Evolutionary conservation across 306 rosid species (phyloP), one percentile per base, ranked within the genome.

Genomic region (Erythrophleum fordii): DNA sequence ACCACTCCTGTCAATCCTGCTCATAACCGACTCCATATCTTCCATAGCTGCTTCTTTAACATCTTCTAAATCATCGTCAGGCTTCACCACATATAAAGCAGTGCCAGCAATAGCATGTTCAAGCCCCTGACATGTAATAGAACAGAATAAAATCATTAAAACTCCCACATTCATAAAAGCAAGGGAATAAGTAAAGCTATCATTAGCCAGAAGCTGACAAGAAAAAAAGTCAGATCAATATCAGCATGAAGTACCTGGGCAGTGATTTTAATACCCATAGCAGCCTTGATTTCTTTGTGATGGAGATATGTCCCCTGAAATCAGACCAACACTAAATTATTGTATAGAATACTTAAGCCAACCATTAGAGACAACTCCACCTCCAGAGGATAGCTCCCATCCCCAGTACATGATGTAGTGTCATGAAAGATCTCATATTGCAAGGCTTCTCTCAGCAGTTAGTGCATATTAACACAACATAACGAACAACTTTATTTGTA

Each of bases 81-180:
- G 89, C 80, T 90, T 91, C 65, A 95, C 99, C 67, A 95, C 94
- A 72, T 95, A 80, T 64, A 93, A 91, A 82, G 90, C 89, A 75
- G 97, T 90, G 23, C 99, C 99, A 75, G 97, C 97, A 87, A 95
- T 89, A 83, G 99, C 99, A 72, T 93, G 98, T 74, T 93, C 98
- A 81, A 95, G 99, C 61, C 97, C 98, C 99, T 95, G 81, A 58
- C 81, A 77, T 31, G 69, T 13, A 67, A 73, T 13, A 80, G 10
- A 39, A 9, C n/a, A 82, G 60, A 70, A 51, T 72, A 79, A 75
- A 41, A 41, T 42, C 22, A 53, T 22, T 31, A 65, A 73, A 28
- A 35, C n/a, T 64, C 52, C 56, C 29, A 69, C 48, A 72, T 77
- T 61, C 66, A 44, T 9, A 22, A 42, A 62, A 59, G 35, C 72